A percentile compares a stretch with the other conserved stretches of the same genome.
phyloP scores from a whole-genome alignment of 371 early-diverging fungal genomes.

The Rhizopus arrhizus region DNA sequence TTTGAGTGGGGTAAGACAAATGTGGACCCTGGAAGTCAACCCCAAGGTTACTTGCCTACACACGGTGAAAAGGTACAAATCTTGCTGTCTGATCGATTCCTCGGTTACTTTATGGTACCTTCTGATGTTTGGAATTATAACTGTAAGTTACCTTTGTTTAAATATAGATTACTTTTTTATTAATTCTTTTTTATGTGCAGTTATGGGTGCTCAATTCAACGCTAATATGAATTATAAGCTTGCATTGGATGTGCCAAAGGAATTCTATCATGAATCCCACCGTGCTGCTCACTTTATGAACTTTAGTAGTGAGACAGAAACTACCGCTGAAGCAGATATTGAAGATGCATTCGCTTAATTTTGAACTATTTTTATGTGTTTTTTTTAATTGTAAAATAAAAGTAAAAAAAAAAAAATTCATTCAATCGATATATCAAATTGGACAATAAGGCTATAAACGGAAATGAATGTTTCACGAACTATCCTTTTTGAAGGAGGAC shows the following conservation, averaged over 20 bases:
- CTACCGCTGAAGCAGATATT: constrained; percentile 65
- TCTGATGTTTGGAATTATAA: constrained; percentile 95
- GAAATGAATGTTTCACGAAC: too few relatives aligned
- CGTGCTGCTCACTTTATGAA: constrained; percentile 95
- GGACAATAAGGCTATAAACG: too few relatives aligned
- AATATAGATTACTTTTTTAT: too few relatives aligned
- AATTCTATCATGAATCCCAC: constrained; percentile 96
- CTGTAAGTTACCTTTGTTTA: constrained; percentile 8
- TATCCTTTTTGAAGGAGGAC: too few relatives aligned
- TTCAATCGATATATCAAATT: too few relatives aligned
- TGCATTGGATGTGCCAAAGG: constrained; percentile 90
- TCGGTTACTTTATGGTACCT: constrained; percentile 98
- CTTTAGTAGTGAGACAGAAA: constrained; percentile 85
- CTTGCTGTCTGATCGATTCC: constrained; percentile 90
- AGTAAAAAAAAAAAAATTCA: not conserved
- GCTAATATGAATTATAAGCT: constrained; percentile 91
- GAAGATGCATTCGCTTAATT: constrained; percentile 73
- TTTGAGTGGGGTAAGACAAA: constrained; percentile 94
- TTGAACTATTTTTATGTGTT: not conserved
- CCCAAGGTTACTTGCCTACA: constrained; percentile 85
- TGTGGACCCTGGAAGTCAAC: constrained; percentile 75
- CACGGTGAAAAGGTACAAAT: constrained; percentile 96
- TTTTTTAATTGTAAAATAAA: constrained; percentile 2
- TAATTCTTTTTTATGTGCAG: too few relatives aligned
- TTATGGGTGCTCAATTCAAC: constrained; percentile 89